Evolutionary conservation across 169 alveolate genomes (phyloP), one percentile per base, ranked within the genome.

Genomic region (Eimeria tenella): DNA sequence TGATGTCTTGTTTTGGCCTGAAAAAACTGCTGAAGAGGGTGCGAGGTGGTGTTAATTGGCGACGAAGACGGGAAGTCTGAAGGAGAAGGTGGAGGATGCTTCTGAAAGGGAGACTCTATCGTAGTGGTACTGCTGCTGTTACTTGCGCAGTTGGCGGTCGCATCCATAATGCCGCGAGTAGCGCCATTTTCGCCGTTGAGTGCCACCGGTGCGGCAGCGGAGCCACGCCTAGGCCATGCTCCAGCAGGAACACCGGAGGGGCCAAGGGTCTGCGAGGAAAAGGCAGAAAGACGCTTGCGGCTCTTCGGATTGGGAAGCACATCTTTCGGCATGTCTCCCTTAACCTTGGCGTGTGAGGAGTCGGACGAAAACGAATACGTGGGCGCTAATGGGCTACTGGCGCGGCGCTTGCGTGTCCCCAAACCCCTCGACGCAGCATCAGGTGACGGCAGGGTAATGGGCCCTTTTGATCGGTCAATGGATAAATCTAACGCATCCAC

Each of bases 11-110:
- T 42, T 5, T 19, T 79, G 58, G 91, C 53, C 53, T 75, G 53
- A 62, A 50, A 55, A 55, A 53, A 3, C 15, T 62, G 91, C 73
- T 49, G 63, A 21, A 77, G 81, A 53, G 91, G 31, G 79, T 42
- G 62, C 19, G 79, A 31, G 5, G 65, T 62, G 77, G 91, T 62
- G 65, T n/a, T 31, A 42, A 84, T 58, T 31, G 91, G 91, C 23
- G 91, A 84, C 70, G 91, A 58, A 31, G 62, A 63, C n/a, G 91
- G 91, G 79, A 84, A 84, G 58, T 84, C 91, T 60, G 91, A 84
- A 49, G 91, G 91, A 42, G 91, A 84, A n/a, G 91, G 91, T 31
- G 91, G 91, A 25, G 91, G 91, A 31, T 60, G 91, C 91, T 84
- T 84, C 70, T 84, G 91, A 49, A 84, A 84, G 42, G 91, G 91